Conservation (phyloP, 2,329 filamentous ascomycete species). For the Eutypella sp. region DNA sequence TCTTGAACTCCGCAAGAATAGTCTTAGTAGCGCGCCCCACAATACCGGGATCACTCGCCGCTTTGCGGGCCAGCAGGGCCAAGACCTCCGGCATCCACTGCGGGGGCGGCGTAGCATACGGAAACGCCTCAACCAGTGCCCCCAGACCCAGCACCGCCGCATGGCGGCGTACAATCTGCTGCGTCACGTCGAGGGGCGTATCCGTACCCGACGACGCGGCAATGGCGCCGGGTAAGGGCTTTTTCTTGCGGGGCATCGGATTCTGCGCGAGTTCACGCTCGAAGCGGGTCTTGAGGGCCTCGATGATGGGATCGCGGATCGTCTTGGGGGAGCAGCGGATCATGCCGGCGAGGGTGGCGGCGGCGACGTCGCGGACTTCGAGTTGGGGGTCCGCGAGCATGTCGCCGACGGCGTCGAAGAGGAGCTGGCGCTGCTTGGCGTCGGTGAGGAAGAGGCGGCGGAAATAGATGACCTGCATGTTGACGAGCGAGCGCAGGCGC, state of each 20-base stretch:
- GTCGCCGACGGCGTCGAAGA: conserved; percentile 89
- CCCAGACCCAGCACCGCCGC: conserved; percentile 89
- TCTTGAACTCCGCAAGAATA: conserved; percentile 96
- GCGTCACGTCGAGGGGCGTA: conserved; percentile 65
- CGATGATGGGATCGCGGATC: conserved; percentile 74
- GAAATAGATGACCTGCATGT: conserved; percentile 99
- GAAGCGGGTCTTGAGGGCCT: conserved; percentile 72
- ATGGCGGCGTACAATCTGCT: conserved; percentile 76
- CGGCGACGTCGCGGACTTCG: conserved; percentile 90
- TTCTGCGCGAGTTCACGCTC: conserved; percentile 73
- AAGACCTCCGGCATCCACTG: conserved; percentile 91
- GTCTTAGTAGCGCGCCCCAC: conserved; percentile 95
- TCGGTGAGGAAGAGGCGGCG: conserved; percentile 85
- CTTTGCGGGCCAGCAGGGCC: conserved; percentile 75
- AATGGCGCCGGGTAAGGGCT: conserved; percentile 23
- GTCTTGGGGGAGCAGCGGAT: conserved; percentile 85
- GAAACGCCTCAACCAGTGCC: conserved; percentile 89
- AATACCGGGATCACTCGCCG: conserved; percentile 82
- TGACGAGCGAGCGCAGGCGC: conserved; percentile 87
- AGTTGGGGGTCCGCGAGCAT: conserved; percentile 92
- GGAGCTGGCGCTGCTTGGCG: conserved; percentile 65
- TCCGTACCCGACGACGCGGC: conserved; percentile 49
- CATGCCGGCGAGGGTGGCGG: conserved; percentile 92
- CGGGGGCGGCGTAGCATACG: conserved; percentile 89
- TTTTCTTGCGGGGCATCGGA: conserved; percentile 73